Conservation (phyloP, 139 green algal species). For the Picocystis salinarum region DNA sequence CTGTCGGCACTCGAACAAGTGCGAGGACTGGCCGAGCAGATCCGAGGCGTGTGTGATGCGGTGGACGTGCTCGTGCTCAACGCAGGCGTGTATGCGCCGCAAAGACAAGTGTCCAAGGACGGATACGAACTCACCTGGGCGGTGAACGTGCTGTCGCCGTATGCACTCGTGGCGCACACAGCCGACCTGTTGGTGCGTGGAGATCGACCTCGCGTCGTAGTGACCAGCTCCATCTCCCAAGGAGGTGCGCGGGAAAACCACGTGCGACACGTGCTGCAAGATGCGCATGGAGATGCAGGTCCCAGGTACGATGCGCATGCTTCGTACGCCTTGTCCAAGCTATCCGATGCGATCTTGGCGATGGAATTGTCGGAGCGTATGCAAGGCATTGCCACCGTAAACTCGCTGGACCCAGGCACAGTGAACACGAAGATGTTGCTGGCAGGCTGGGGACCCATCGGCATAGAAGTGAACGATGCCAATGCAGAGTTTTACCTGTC, state of each 20-base stretch:
- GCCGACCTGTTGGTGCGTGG: too few species aligned
- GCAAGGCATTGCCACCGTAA: slow-evolving; percentile 9
- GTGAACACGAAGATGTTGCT: slow-evolving; percentile 57
- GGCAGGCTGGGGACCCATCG: slow-evolving; percentile 36
- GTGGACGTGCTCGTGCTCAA: slow-evolving; percentile 11
- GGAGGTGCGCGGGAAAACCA: too few species aligned
- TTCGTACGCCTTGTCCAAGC: slow-evolving; percentile 41
- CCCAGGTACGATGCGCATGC: too few species aligned
- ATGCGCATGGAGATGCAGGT: too few species aligned
- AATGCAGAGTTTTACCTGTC: slow-evolving; percentile 27
- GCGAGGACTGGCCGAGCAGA: slow-evolving; percentile 14
- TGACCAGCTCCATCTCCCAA: too few species aligned
- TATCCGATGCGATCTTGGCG: slow-evolving; percentile 31
- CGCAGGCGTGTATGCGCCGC: slow-evolving; percentile 5
- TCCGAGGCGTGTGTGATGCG: slow-evolving; percentile 7
- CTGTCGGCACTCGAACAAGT: slow-evolving; percentile 21
- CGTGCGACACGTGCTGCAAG: too few species aligned
- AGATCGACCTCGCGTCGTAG: too few species aligned
- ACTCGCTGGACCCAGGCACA: slow-evolving; percentile 31
- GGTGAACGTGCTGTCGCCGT: slow-evolving; percentile 48
- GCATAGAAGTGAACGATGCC: slow-evolving; percentile 27
- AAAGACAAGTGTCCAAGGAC: slow-evolving; percentile 16
- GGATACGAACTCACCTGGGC: slow-evolving; percentile 45
- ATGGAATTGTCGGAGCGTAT: slow-evolving; percentile 16
- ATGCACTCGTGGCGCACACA: too few species aligned